Evolutionary conservation across 2,329 filamentous ascomycete genomes (phyloP), one percentile per base, ranked within the genome.

Genomic region (Raffaelea deltoideospora): DNA sequence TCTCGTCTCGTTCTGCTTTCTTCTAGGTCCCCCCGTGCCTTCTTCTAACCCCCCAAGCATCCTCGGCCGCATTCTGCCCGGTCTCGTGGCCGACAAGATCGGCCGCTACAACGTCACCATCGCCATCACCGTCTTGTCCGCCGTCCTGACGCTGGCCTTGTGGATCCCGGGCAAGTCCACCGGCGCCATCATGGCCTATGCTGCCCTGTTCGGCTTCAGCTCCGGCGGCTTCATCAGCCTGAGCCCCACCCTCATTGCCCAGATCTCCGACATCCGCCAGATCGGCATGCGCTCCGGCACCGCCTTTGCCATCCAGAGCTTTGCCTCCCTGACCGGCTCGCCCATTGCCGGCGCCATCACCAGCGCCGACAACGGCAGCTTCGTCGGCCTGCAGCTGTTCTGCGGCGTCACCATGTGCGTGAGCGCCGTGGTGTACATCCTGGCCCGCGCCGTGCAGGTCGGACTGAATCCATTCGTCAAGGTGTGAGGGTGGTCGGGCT

Each of bases 171-270:
- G 53, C 28, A 42, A 49, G 11, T 57, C 59, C 10, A 67, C 73
- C 10, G 64, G 61, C 1, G 63, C 67, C 3, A 67, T 73, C 26
- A 64, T 81, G 34, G 58, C 69, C 14, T 82, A 77, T 53, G 64
- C 67, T 13, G 61, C 64, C 3, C 48, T 79, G 2, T 82, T 76
- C 44, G 78, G 77, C 6, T 79, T 82, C 51, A 61, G 63, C 11
- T 75, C 70, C 1, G 78, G 78, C 11, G 69, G 69, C 3, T 77
- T 72, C 46, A 67, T 79, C 34, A 67, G 67, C 2, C 54, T 82
- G 14, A 56, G 62, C 1, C 69, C 74, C 0, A 60, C 69, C 0
- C 55, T 74, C 8, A 55, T 79, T 7, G 71, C 69, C 1, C 71
- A 78, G 45, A 71, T 79, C 40, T 69, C 65, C 1, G 69, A 74